Evolutionary conservation across 371 early-diverging fungal species (phyloP).

Genomic region (Saksenaea oblongispora): DNA sequence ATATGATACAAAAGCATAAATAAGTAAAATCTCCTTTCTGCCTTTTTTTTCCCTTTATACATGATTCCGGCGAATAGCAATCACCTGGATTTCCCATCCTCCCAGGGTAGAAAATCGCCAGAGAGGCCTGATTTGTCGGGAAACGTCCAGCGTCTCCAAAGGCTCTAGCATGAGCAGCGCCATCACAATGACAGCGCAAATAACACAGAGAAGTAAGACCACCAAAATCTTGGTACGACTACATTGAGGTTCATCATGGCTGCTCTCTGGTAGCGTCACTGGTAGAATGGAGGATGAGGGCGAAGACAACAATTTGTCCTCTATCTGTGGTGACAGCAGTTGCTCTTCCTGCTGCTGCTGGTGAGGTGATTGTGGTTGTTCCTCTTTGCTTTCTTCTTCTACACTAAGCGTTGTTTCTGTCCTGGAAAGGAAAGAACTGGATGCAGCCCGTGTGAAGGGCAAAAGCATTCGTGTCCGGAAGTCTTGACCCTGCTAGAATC

Average conservation of each 20-base stretch:
- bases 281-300: not conserved
- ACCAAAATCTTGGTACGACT: constrained; percentile 14
- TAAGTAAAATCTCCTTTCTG: not conserved
- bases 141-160: constrained; percentile 9
- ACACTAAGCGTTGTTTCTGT: not conserved
- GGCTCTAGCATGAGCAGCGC: constrained; percentile 21
- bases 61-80: constrained; percentile 25
- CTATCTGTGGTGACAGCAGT: too few species aligned
- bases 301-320: too few species aligned
- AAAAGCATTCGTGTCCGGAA: constrained; percentile 8
- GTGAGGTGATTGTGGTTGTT: not conserved
- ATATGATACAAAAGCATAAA: constrained; percentile 1
- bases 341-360: too few species aligned
- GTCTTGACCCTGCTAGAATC: constrained; percentile 6
- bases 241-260: not conserved
- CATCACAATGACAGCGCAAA: constrained; percentile 15
- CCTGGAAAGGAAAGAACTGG: constrained; percentile 11
- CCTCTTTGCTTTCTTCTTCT: not conserved
- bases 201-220: constrained; percentile 12
- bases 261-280: not conserved
- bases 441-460: constrained; percentile 9
- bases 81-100: constrained; percentile 41
- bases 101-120: constrained; percentile 9
- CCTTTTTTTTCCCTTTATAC: not conserved
- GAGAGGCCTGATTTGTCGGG: not conserved